Evolutionary conservation across 768 basidiomycete species (phyloP).

Genomic region (Panus rudis): DNA sequence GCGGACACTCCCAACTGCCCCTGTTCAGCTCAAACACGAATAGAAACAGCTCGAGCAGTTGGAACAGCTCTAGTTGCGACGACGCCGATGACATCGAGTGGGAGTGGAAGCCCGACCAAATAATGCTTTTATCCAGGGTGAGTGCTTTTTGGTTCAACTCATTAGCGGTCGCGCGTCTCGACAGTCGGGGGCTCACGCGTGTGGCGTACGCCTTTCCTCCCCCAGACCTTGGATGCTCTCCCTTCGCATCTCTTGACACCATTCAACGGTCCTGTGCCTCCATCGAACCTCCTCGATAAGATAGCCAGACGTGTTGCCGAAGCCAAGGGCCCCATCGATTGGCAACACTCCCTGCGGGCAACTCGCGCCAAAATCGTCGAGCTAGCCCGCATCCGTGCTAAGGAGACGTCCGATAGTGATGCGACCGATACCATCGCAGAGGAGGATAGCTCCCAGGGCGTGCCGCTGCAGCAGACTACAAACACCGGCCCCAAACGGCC

Average conservation of each 20-base stretch:
- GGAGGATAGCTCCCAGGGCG: slow-evolving; percentile 41
- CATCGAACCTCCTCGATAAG: slow-evolving; percentile 81
- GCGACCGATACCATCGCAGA: slow-evolving; percentile 35
- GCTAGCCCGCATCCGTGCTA: slow-evolving; percentile 59
- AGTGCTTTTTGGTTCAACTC: slow-evolving; percentile 26
- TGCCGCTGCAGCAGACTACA: slow-evolving; percentile 37
- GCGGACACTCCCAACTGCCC: slow-evolving; percentile 46
- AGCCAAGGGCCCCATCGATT: slow-evolving; percentile 69
- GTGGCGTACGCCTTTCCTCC: slow-evolving; percentile 9
- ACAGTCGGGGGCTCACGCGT: slow-evolving; percentile 1
- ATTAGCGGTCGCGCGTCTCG: slow-evolving; percentile 1
- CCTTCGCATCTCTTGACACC: slow-evolving; percentile 82
- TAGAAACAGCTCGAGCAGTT: slow-evolving; percentile 75
- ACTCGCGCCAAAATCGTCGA: slow-evolving; percentile 81
- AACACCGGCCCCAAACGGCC: slow-evolving; percentile 48
- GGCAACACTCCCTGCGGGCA: slow-evolving; percentile 77
- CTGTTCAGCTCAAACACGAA: slow-evolving; percentile 39
- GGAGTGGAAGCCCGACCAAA: slow-evolving; percentile 73
- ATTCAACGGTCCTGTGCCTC: slow-evolving; percentile 78
- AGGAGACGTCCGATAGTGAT: slow-evolving; percentile 32
- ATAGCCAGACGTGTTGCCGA: slow-evolving; percentile 71
- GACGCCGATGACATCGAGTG: slow-evolving; percentile 55
- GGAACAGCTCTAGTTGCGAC: slow-evolving; percentile 73
- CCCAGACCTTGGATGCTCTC: slow-evolving; percentile 74
- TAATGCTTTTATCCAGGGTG: slow-evolving; percentile 61